Conservation (phyloP, 148 eudicot genomes). For the Rhododendron simsii region DNA sequence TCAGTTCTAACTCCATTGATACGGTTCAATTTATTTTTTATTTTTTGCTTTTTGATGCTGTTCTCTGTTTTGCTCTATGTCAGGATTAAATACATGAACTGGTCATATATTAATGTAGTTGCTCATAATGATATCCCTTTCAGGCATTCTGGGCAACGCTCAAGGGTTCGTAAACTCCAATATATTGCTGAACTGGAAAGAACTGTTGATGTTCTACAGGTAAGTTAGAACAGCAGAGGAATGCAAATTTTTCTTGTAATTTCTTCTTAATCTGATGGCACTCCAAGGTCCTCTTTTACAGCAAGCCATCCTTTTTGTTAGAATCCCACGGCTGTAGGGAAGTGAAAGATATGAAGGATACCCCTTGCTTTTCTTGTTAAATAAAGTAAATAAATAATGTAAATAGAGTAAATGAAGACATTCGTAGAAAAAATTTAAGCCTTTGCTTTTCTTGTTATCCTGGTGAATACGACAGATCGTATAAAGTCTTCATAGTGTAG, state of each 20-base stretch:
- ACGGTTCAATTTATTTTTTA: not conserved
- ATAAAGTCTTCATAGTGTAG: not conserved
- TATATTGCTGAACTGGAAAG: conserved; percentile 75
- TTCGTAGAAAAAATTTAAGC: not conserved
- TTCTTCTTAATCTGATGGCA: not conserved
- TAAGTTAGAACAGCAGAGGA: conserved; percentile 14
- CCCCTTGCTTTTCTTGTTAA: no score
- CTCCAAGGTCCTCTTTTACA: not conserved
- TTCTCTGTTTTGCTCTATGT: not conserved
- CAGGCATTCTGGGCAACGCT: conserved; percentile 74
- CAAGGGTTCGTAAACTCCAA: conserved; percentile 74
- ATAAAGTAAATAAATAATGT: no score
- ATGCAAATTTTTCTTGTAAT: not conserved
- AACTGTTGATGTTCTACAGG: conserved; percentile 58
- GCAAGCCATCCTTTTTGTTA: no score
- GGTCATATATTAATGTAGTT: not conserved
- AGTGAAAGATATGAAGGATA: no score
- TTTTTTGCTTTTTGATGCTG: not conserved
- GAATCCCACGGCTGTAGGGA: not conserved
- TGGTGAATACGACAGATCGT: not conserved
- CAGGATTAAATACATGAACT: not conserved
- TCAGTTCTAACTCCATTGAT: not conserved
- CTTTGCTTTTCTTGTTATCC: not conserved
- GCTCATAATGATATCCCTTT: conserved; percentile 4
- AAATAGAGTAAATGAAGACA: not conserved